Conservation (phyloP, 495 filamentous ascomycete species). For the Aspergillus cristatus region DNA sequence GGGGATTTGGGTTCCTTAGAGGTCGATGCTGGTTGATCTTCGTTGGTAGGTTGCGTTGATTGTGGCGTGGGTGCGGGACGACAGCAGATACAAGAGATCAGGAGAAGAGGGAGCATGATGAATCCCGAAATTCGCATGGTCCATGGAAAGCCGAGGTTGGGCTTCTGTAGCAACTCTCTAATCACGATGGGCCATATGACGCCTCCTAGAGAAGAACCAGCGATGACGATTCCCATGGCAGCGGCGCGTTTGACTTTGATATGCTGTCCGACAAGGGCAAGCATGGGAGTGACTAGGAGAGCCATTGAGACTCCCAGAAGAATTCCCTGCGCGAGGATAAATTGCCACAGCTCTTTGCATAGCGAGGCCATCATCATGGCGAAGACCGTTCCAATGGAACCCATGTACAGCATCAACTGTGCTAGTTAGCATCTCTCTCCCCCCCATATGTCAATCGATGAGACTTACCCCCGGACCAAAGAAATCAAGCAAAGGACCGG, state of each 20-base stretch:
- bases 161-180: conserved; percentile 20
- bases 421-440: not conserved
- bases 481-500: conserved; percentile 28
- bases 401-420: conserved; percentile 21
- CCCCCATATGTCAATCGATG: not conserved
- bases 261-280: conserved; percentile 44
- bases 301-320: conserved; percentile 42
- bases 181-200: conserved; percentile 41
- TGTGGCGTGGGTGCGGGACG: conserved; percentile 43
- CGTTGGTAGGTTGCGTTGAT: conserved; percentile 42
- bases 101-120: conserved; percentile 44
- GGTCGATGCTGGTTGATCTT: not conserved
- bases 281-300: conserved; percentile 40
- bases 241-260: conserved; percentile 45
- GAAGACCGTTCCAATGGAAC: conserved; percentile 27
- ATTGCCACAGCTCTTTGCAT: conserved; percentile 50
- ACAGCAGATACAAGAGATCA: conserved; percentile 34
- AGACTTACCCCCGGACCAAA: conserved; percentile 26
- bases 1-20: not conserved
- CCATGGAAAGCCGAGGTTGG: conserved; percentile 37
- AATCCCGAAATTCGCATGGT: conserved; percentile 42
- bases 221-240: conserved; percentile 45
- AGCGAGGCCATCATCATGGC: conserved; percentile 49
- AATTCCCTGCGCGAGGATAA: conserved; percentile 53
- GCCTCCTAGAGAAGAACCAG: conserved; percentile 50